phyloP scores from a whole-genome alignment of 1,284 basidiomycete species.

The Leucoagaricus sp. region DNA sequence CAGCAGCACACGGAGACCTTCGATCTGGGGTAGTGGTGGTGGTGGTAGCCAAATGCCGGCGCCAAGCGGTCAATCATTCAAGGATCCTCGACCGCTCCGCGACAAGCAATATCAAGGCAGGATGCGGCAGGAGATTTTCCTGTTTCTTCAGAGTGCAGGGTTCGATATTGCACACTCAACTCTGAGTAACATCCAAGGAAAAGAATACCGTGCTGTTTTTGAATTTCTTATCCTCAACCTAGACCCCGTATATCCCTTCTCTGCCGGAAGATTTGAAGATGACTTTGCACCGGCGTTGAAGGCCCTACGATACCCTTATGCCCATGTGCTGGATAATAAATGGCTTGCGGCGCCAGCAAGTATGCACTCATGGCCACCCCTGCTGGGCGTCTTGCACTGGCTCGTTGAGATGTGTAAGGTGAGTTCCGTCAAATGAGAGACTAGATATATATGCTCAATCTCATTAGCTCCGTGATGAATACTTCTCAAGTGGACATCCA shows the following conservation, averaged over 20 bases:
- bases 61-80: slow-evolving; percentile 50
- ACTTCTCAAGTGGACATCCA: slow-evolving; percentile 60
- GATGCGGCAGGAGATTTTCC: slow-evolving; percentile 74
- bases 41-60: slow-evolving; percentile 46
- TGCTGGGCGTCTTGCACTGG: slow-evolving; percentile 87
- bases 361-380: slow-evolving; percentile 81
- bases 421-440: slow-evolving; percentile 20
- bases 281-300: slow-evolving; percentile 76
- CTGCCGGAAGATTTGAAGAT: slow-evolving; percentile 72
- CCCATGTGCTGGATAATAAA: slow-evolving; percentile 73
- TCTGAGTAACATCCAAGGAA: slow-evolving; percentile 73
- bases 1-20: slow-evolving; percentile 67
- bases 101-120: slow-evolving; percentile 70
- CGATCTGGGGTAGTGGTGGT: slow-evolving; percentile 58
- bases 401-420: slow-evolving; percentile 81
- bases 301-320: slow-evolving; percentile 76
- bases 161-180: slow-evolving; percentile 69
- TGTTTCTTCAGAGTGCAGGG: slow-evolving; percentile 63
- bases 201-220: slow-evolving; percentile 83
- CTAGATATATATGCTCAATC: neutral
- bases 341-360: slow-evolving; percentile 85
- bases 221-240: slow-evolving; percentile 73
- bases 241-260: slow-evolving; percentile 66
- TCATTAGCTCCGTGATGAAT: slow-evolving; percentile 46
- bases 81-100: slow-evolving; percentile 76